These are phyloP conservation scores for Isochrysis galbana DNA, from an alignment of 78 protist genomes.

Conservation along the genomic window DNA sequence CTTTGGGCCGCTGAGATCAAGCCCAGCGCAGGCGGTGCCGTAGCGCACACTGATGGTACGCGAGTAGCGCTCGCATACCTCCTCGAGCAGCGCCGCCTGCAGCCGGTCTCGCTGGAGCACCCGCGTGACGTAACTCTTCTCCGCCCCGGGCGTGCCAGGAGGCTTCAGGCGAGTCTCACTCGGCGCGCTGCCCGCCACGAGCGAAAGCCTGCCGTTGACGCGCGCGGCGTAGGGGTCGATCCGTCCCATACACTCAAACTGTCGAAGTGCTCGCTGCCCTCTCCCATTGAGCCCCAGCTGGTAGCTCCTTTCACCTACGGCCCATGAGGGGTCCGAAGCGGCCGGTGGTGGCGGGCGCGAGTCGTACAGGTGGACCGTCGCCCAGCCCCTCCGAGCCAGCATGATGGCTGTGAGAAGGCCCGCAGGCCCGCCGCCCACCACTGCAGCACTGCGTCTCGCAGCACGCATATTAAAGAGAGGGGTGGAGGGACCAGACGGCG, in stretches of 20 bases:
- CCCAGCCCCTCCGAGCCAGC: not conserved
- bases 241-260: not conserved
- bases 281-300: slow-evolving; percentile 11
- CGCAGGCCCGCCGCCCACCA: not conserved
- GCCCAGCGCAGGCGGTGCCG: not conserved
- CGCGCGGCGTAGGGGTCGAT: not conserved
- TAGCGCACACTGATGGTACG: not conserved
- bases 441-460: slow-evolving; percentile 11
- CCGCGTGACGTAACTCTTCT: not conserved
- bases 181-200: not conserved
- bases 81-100: not conserved
- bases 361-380: not conserved
- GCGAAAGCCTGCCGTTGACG: not conserved
- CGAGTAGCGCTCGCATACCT: not conserved
- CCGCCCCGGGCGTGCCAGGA: not conserved
- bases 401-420: slow-evolving; percentile 24
- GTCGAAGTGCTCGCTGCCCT: not conserved
- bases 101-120: slow-evolving; percentile 17
- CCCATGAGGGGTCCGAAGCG: not conserved
- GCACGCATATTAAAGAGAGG: too few species aligned
- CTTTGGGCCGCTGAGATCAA: not conserved
- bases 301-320: not conserved
- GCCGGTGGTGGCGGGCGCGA: not conserved
- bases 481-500: too few species aligned
- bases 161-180: not conserved